Evolutionary conservation across 2,329 filamentous ascomycete species (phyloP), one percentile per base, ranked within the genome.

Genomic region (Trichophyton equinum): DNA sequence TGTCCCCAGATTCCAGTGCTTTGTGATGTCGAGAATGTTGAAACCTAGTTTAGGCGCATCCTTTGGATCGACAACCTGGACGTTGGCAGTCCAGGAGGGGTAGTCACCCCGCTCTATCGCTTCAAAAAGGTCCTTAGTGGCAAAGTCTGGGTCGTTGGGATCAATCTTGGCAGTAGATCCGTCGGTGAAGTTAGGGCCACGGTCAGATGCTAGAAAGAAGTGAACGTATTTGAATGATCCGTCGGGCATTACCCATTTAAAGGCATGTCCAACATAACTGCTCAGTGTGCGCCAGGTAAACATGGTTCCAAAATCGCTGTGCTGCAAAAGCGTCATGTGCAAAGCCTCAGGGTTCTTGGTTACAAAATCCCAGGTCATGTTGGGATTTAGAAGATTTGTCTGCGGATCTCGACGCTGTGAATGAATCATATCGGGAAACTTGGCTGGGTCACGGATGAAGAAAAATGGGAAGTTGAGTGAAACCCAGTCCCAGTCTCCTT

Each of bases 401-500:
- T 42, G 27, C 7, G 59, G 59, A 4, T 60, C 59, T 13, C 59
- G 46, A 15, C 49, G 22, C 22, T 60, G 59, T 15, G 59, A 27
- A 25, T 60, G 59, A 25, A 60, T 60, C 44, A 60, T 20, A 20
- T 42, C 36, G 30, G 59, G 47, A 11, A 60, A 60, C 9, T 60
- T 60, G 27, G 51, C 33, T 4, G 59, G 59, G 25, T 60, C 59
- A 59, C 84, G 75, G 33, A 60, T 60, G 25, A 60, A 60, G 38
- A 60, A 60, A 15, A 53, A 55, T 9, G 59, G 59, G 0, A 82
- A 85, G 68, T 87, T 87, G 74, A 86, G 87, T 57, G 79, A 80
- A 3, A 86, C 84, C 66, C 83, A 74, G 65, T 86, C 83, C 78
- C 81, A 85, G 63, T 86, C 86, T 20, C 84, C 84, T 64, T 86